Conservation (phyloP, 2,329 filamentous ascomycete species). For the Tolypocladium tundrense region DNA sequence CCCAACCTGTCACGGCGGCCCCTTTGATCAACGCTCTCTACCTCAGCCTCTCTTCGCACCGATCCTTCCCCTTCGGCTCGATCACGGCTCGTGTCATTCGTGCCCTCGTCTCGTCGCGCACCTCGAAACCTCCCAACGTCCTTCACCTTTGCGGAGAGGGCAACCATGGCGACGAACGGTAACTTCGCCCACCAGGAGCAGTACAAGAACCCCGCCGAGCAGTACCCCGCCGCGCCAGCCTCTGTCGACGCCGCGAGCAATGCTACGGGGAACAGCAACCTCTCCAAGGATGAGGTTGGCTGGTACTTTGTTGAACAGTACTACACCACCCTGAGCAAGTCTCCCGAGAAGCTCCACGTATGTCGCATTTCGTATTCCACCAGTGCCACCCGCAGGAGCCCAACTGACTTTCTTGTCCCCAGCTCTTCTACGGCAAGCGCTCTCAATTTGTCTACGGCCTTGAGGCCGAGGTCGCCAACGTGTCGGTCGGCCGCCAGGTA, state of each 20-base stretch:
- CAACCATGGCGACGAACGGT: conserved; percentile 48
- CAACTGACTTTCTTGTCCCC: not conserved
- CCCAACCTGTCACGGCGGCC: not conserved
- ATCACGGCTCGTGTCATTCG: not conserved
- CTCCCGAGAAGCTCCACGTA: conserved; percentile 82
- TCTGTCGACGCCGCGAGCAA: conserved; percentile 22
- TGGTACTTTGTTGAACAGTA: conserved; percentile 99
- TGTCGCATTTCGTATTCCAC: conserved; percentile 15
- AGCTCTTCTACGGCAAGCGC: conserved; percentile 92
- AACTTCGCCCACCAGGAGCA: conserved; percentile 36
- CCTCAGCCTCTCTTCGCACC: not conserved
- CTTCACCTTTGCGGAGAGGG: conserved; percentile 2
- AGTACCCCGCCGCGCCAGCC: conserved; percentile 24
- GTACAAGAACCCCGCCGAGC: conserved; percentile 26
- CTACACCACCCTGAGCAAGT: conserved; percentile 94
- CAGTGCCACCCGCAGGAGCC: not conserved
- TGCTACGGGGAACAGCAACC: conserved; percentile 31
- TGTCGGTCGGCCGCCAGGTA: conserved; percentile 81
- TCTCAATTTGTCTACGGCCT: conserved; percentile 90
- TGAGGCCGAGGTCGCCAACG: conserved; percentile 79
- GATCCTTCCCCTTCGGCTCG: not conserved
- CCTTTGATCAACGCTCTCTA: not conserved
- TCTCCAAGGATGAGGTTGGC: conserved; percentile 85
- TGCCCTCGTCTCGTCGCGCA: not conserved
- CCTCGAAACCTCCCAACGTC: not conserved